These are phyloP conservation scores for Arachnopeziza araneosa DNA, from an alignment of 2,329 filamentous ascomycete species.

Conservation along the genomic window DNA sequence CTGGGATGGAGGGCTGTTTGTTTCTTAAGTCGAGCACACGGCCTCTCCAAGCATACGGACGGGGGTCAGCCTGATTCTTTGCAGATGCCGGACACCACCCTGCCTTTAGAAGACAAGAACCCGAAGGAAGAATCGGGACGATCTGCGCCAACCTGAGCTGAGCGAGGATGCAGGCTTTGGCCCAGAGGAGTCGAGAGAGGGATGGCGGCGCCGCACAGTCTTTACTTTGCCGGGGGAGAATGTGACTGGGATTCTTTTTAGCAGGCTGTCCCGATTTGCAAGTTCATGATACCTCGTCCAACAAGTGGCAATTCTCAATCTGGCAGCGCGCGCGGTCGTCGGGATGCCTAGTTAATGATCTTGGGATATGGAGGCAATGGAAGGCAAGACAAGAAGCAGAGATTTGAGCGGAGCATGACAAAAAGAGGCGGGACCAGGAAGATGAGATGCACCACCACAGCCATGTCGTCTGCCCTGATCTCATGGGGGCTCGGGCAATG, in stretches of 20 bases:
- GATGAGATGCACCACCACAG: not conserved
- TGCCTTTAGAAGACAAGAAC: not conserved
- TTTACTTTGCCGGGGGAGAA: not conserved
- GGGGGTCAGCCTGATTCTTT: not conserved
- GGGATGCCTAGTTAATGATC: not conserved
- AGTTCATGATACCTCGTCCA: not conserved
- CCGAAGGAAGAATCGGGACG: not conserved
- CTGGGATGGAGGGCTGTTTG: not conserved
- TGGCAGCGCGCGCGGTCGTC: not conserved
- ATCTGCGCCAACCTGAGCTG: not conserved
- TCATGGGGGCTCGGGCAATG: not conserved
- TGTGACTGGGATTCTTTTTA: not conserved
- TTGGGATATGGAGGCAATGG: no score
- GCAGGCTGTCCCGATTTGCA: not conserved
- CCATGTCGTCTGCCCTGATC: not conserved
- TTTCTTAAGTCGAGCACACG: not conserved
- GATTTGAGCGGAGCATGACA: no score
- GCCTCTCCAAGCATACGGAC: not conserved
- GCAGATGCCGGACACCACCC: not conserved
- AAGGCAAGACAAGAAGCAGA: no score
- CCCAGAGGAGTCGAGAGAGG: not conserved
- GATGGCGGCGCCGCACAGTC: not conserved
- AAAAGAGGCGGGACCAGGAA: not conserved
- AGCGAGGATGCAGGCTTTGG: not conserved
- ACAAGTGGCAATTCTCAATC: not conserved